Evolutionary conservation across 768 basidiomycete genomes (phyloP).

Genomic region (Russula dissimulans): DNA sequence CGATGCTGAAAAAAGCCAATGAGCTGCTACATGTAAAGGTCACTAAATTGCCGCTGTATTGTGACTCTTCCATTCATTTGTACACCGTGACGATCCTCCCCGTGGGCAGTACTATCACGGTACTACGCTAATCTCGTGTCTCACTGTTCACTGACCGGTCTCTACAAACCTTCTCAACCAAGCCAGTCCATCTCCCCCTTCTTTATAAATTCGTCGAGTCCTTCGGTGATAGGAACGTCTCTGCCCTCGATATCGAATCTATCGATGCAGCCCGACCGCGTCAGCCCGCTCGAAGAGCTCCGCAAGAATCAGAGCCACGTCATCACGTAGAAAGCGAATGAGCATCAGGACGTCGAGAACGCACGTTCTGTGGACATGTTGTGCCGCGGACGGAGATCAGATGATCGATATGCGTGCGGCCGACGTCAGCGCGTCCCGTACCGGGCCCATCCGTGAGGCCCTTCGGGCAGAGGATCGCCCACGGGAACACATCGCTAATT

Average conservation of each 20-base stretch:
- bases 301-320: constrained; percentile 43
- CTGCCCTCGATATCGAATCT: constrained; percentile 60
- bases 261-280: constrained; percentile 45
- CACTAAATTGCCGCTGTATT: too few species aligned
- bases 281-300: constrained; percentile 41
- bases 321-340: constrained; percentile 37
- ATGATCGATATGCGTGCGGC: constrained; percentile 41
- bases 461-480: constrained; percentile 64
- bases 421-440: constrained; percentile 42
- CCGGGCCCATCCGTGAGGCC: constrained; percentile 41
- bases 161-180: constrained; percentile 2
- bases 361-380: neutral
- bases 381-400: constrained; percentile 37
- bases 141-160: too few species aligned
- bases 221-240: constrained; percentile 36
- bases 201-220: constrained; percentile 41
- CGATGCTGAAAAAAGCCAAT: too few species aligned
- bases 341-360: too few species aligned
- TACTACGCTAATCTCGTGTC: too few species aligned
- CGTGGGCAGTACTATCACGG: too few species aligned
- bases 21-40: too few species aligned
- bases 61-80: too few species aligned
- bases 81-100: too few species aligned
- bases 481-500: too few species aligned
- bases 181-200: constrained; percentile 34